Evolutionary conservation across 208 protist species (phyloP), one percentile per base, ranked within the genome.

Genomic region (Trypanosoma theileri): DNA sequence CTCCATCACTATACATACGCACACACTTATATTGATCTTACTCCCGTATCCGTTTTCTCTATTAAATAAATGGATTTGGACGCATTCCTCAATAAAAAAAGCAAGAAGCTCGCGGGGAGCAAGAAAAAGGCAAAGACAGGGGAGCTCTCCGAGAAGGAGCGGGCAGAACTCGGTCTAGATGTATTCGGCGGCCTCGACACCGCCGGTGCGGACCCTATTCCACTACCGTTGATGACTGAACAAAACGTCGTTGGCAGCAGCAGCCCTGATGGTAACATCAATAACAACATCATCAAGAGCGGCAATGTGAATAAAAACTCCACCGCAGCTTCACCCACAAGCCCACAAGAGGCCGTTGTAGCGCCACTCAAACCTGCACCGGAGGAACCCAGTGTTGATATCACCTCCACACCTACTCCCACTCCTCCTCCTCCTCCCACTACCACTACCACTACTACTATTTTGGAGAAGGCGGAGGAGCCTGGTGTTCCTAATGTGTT

Each of bases 71-170:
- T 82, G 72, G 82, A 93, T 59, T 74, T 91, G 28, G 78, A 86
- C 73, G 46, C 79, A 12, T 90, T 89, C 31, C 79, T 91, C 21
- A 75, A 80, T 59, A 93, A 90, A 64, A 84, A 88, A 58, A 79
- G 71, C 21, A 88, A 93, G 62, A 88, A 89, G 62, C 71, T 69
- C 55, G 69, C 78, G 59, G 62, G 69, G 22, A 61, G 68, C 35
- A 92, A 89, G 73, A 81, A 81, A 58, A 89, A 90, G 73, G 50
- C 71, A 0, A 81, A 67, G 21, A 61, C 44, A 17, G 55, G 31
- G 17, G 65, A 71, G 54, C 70, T 71, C 35, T 77, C 66, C 16
- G 73, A 81, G 40, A 81, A 65, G 40, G 80, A 85, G 45, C 69
- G 78, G n/a, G 68, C 61, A 0, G 71, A 73, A 22, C 58, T 81